Conservation (phyloP, 805 yeast genomes). For the Blastobotrys chiropterorum region DNA sequence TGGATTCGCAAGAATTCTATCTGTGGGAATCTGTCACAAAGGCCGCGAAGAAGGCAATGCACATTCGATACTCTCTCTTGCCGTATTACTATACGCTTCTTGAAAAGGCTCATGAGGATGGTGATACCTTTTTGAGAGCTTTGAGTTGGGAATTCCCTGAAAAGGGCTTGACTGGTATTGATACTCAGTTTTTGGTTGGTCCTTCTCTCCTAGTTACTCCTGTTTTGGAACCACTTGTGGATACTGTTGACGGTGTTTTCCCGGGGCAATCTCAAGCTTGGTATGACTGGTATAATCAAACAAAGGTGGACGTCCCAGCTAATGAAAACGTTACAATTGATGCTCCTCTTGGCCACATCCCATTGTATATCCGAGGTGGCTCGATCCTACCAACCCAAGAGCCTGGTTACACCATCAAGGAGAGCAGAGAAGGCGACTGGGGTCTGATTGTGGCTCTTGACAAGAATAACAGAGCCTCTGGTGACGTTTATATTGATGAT, state of each 20-base stretch:
- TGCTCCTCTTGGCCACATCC: conserved; percentile 55
- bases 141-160: conserved; percentile 29
- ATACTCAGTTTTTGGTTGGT: conserved; percentile 78
- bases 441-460: conserved; percentile 48
- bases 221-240: conserved; percentile 49
- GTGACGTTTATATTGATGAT: conserved; percentile 68
- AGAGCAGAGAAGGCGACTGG: conserved; percentile 11
- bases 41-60: conserved; percentile 51
- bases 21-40: conserved; percentile 28
- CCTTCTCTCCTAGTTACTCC: conserved; percentile 70
- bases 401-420: conserved; percentile 49
- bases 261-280: conserved; percentile 31
- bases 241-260: conserved; percentile 37
- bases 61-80: conserved; percentile 64
- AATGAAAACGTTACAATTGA: conserved; percentile 33
- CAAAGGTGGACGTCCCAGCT: conserved; percentile 22
- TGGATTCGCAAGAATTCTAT: conserved; percentile 30
- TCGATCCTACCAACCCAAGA: conserved; percentile 64
- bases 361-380: conserved; percentile 74
- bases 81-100: conserved; percentile 80
- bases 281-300: conserved; percentile 29
- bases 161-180: conserved; percentile 47
- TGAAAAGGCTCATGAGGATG: conserved; percentile 49
- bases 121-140: conserved; percentile 57
- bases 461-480: conserved; percentile 42